Evolutionary conservation across 148 eudicot genomes (phyloP), one percentile per base, ranked within the genome.

Genomic region (Vaccinium darrowii): DNA sequence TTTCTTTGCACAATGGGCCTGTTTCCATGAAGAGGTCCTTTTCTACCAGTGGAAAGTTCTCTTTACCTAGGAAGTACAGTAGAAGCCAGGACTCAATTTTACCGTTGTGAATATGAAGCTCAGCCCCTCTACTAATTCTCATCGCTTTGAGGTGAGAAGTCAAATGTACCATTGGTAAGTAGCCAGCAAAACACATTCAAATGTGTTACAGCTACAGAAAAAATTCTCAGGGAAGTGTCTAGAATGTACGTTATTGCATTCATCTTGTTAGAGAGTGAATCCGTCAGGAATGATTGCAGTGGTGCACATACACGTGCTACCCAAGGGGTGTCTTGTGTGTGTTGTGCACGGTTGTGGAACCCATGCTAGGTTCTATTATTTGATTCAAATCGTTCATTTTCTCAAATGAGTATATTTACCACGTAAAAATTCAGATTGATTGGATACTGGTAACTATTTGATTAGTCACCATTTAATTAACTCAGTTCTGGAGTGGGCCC

Each of bases 21-120:
- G 78, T 89, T 58, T 87, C 91, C 9, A 88, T 91, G 93, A 93
- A 88, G 90, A 90, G 93, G 81, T 91, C 94, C 0, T 60, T 89
- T 81, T 93, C 96, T 49, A 88, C 92, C 3, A 72, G 91, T 82
- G 84, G 89, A 51, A 92, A 82, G 86, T 62, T 88, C 56, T 90
- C 88, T 33, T 83, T 89, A 23, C 81, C 90, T 51, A 87, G 90
- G n/a, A 84, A 86, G 62, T 27, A 51, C 84, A 77, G 89, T 7
- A 92, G 88, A 83, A 92, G 92, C 83, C 91, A 86, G 79, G 91
- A 90, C 43, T 85, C 91, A 3, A 79, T 87, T 39, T 88, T 86
- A 76, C 92, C 91, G 60, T 85, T 87, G 85, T 88, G 86, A 86
- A 65, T 2, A 33, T 25, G 73, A 27, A 67, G 73, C 16, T 67